Conservation (phyloP, 2,329 filamentous ascomycete genomes). For the Aspergillus costaricaensis region DNA sequence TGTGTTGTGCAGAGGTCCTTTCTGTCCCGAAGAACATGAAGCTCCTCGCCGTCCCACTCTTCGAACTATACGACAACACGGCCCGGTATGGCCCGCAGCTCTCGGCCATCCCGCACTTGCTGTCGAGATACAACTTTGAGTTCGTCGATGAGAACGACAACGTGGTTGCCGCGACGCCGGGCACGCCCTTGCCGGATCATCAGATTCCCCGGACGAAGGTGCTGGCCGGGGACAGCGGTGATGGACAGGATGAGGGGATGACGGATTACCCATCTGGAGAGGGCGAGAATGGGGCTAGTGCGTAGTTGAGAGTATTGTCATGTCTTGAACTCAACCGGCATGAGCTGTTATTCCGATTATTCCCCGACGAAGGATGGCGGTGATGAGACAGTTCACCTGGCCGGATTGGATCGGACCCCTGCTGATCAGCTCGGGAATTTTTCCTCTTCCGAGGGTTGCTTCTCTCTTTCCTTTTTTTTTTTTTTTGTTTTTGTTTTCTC, state of each 20-base stretch:
- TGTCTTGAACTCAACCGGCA: not conserved
- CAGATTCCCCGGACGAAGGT: conserved; percentile 67
- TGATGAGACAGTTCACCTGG: not conserved
- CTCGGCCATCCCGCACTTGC: conserved; percentile 90
- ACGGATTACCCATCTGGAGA: conserved; percentile 31
- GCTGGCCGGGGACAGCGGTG: conserved; percentile 53
- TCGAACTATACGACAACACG: conserved; percentile 98
- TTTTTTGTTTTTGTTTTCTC: not conserved
- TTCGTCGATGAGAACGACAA: conserved; percentile 93
- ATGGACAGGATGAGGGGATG: conserved; percentile 40
- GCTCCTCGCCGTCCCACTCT: conserved; percentile 90
- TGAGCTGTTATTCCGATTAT: not conserved
- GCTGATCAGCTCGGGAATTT: not conserved
- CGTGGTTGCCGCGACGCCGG: conserved; percentile 81
- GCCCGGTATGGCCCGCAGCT: conserved; percentile 92
- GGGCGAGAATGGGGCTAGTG: conserved; percentile 24
- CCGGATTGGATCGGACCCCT: not conserved
- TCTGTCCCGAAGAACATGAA: conserved; percentile 99
- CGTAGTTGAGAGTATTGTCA: not conserved
- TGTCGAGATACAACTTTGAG: conserved; percentile 96
- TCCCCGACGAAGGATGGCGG: not conserved
- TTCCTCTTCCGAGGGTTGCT: not conserved
- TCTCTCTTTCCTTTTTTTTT: not conserved
- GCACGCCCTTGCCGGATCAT: conserved; percentile 60
- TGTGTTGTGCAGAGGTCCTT: conserved; percentile 69